Evolutionary conservation across 2,329 filamentous ascomycete species (phyloP).

Genomic region (Phaeosphaeria sp.): DNA sequence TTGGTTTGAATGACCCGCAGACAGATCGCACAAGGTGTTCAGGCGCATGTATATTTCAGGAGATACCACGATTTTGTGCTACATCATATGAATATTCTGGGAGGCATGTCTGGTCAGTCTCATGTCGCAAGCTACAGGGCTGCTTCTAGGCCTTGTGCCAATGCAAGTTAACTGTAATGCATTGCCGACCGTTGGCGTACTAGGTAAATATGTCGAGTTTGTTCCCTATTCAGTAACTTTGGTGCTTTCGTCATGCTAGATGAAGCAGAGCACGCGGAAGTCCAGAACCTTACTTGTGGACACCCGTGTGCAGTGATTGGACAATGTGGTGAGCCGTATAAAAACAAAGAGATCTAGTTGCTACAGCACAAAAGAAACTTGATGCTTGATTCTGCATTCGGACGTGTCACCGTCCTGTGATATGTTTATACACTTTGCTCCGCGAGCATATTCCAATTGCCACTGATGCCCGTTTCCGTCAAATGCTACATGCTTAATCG

Average conservation of each 20-base stretch:
- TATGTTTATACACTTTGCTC: conserved; percentile 35
- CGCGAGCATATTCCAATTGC: conserved; percentile 15
- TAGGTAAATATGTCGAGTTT: neutral
- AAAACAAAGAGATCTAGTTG: neutral
- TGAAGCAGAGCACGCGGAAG: neutral
- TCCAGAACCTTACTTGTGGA: neutral
- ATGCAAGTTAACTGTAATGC: neutral
- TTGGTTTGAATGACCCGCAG: neutral
- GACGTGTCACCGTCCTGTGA: conserved; percentile 9
- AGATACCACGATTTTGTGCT: conserved; percentile 11
- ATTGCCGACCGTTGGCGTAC: neutral
- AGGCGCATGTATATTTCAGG: conserved; percentile 16
- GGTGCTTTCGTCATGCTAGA: neutral
- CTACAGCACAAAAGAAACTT: conserved; percentile 30
- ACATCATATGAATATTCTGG: neutral
- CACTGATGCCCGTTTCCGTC: conserved; percentile 7
- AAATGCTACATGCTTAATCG: conserved; percentile 27
- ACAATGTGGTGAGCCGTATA: neutral
- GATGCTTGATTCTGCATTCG: conserved; percentile 29
- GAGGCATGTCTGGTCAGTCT: neutral
- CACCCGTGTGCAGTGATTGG: too few relatives aligned
- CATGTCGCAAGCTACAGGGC: too few relatives aligned
- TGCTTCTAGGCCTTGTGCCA: too few relatives aligned
- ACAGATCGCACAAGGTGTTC: conserved; percentile 23
- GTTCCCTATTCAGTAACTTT: neutral